These are phyloP conservation scores for Schizothecium vesticola DNA, from an alignment of 495 filamentous ascomycete genomes.

Conservation along the genomic window DNA sequence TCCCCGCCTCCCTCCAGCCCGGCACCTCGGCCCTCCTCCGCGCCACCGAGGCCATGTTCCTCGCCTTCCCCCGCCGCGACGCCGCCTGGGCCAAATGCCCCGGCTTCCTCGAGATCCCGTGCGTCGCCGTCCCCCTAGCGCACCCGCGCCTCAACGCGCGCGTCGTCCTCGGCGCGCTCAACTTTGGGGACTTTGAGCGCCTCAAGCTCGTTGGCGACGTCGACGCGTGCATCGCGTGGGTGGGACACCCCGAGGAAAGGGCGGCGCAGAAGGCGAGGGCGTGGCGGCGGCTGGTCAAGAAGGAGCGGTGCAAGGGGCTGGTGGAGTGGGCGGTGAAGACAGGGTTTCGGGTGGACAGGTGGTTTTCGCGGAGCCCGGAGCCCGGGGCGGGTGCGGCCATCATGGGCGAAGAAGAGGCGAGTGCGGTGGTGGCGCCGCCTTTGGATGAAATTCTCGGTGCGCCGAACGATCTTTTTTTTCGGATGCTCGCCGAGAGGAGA, in stretches of 20 bases:
- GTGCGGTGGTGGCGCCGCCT: not conserved
- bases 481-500: not conserved
- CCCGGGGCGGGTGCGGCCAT: not conserved
- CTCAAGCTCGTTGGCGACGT: not conserved
- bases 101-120: not conserved
- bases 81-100: no score
- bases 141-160: not conserved
- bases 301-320: not conserved
- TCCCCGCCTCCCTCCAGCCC: not conserved
- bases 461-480: not conserved
- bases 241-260: not conserved
- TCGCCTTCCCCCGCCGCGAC: not conserved
- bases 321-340: not conserved
- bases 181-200: not conserved
- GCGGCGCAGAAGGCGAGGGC: not conserved
- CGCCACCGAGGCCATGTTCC: not conserved
- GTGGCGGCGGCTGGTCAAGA: not conserved
- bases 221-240: not conserved
- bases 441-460: not conserved
- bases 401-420: not conserved
- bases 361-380: not conserved
- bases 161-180: not conserved
- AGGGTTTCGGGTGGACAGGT: not conserved
- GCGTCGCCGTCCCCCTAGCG: not conserved
- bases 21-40: not conserved